Evolutionary conservation across 345 rosid genomes (phyloP), one percentile per base, ranked within the genome.

Genomic region (Moringa oleifera): DNA sequence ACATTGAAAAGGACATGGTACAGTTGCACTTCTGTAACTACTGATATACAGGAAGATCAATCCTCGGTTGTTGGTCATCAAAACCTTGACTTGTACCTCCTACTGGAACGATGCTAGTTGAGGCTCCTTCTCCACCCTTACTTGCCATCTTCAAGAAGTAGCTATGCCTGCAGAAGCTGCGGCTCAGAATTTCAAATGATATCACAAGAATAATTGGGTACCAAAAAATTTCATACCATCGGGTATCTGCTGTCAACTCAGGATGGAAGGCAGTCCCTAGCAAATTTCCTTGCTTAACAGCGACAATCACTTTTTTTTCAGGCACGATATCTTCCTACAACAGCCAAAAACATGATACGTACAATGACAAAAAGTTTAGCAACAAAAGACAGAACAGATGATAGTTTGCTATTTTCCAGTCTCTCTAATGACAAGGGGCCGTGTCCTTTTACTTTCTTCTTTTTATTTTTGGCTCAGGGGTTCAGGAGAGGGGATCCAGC

Each of bases 211-310:
- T 33, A 33, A 49, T 13, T 18, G 24, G 23, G 13, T 11, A 63
- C 25, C 11, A 25, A 31, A 62, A 53, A 68, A 18, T 12, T 33
- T 59, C 37, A 47, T 84, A 90, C 99, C 99, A 90, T 77, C 97
- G 86, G 25, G 87, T 83, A 69, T 94, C 97, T 45, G 88, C 89
- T 3, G 99, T 90, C 68, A 94, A 79, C 76, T 94, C 99, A 0
- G 97, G 96, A 77, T 94, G 99, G 75, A 94, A 94, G 18, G 92
- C 99, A 58, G 99, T 94, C 13, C 82, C 95, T 17, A 94, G 77
- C 79, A 94, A 60, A 73, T 86, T 94, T 67, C 84, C 78, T 72
- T 94, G 96, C 82, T 71, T 90, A 64, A 88, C 71, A 21, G 97
- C 99, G 59, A 94, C 97, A 21, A 86, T 75, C 41, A 94, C 97